Percentiles rank a stretch among this genome's conserved stretches.
phyloP scores from a whole-genome alignment of 163 green algal species.

The Prototheca wickerhamii region DNA sequence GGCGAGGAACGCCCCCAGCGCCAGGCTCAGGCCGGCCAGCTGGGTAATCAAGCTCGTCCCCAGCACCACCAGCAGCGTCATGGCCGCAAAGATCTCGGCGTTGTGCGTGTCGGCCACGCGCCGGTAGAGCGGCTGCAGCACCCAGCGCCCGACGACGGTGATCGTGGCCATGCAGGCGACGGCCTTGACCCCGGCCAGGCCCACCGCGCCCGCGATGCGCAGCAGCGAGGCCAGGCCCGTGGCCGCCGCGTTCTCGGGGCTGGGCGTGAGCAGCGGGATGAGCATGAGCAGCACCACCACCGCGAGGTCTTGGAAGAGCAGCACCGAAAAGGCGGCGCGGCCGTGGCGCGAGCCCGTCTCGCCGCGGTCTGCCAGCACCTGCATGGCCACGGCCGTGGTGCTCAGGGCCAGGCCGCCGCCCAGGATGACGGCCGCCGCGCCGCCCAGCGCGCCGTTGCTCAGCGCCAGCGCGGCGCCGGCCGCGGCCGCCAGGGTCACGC shows the following conservation, averaged over 20 bases:
- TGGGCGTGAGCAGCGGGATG: slow-evolving; percentile 87
- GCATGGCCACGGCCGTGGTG: slow-evolving; percentile 94
- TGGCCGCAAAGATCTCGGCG: slow-evolving; percentile 90
- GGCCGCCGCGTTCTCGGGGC: slow-evolving; percentile 20
- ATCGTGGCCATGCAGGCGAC: slow-evolving; percentile 79
- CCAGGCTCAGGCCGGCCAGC: slow-evolving; percentile 82
- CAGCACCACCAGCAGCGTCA: slow-evolving; percentile 89
- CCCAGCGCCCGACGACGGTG: slow-evolving; percentile 71
- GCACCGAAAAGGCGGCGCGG: slow-evolving; percentile 90
- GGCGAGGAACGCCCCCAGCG: slow-evolving; percentile 95
- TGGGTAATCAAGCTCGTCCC: slow-evolving; percentile 73
- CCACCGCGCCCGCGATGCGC: slow-evolving; percentile 69
- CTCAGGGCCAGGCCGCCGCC: slow-evolving; percentile 90
- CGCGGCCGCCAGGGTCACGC: slow-evolving; percentile 57
- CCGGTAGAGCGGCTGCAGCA: slow-evolving; percentile 92
- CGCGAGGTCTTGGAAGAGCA: slow-evolving; percentile 95
- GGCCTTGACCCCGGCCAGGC: slow-evolving; percentile 84
- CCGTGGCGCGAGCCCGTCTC: slow-evolving; percentile 87
- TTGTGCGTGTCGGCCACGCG: slow-evolving; percentile 83
- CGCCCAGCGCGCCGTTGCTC: slow-evolving; percentile 36
- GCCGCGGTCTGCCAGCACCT: slow-evolving; percentile 89
- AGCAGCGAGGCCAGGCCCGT: slow-evolving; percentile 18
- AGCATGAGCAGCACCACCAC: slow-evolving; percentile 99
- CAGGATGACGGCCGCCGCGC: slow-evolving; percentile 80
- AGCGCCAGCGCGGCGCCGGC: slow-evolving; percentile 55